A percentile compares a stretch with the other conserved stretches of the same genome.
These are phyloP conservation scores for Sporobolomyces pararoseus DNA, from an alignment of 768 basidiomycete species.

Conservation along the genomic window DNA sequence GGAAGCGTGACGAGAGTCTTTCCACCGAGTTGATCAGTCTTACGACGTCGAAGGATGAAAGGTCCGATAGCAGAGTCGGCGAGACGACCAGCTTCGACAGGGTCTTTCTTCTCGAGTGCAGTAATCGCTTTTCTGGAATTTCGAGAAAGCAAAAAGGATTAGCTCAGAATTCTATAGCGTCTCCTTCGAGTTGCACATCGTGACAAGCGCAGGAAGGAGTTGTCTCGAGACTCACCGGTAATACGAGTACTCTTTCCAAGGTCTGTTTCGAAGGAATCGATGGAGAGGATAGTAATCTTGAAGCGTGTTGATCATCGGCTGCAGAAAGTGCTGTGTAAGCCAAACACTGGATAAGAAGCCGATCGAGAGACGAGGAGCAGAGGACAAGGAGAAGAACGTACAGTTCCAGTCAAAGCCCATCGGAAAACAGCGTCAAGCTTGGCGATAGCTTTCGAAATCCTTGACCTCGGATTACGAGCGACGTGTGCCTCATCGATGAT, in stretches of 20 bases:
- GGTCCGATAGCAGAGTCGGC: conserved; percentile 81
- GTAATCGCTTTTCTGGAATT: conserved; percentile 57
- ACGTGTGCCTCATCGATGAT: conserved; percentile 77
- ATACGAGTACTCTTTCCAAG: background rate
- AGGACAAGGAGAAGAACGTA: too few relatives aligned
- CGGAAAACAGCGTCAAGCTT: conserved; percentile 70
- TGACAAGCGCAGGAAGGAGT: too few relatives aligned
- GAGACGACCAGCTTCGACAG: conserved; percentile 51
- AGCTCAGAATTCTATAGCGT: too few relatives aligned
- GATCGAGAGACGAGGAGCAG: too few relatives aligned
- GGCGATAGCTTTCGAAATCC: conserved; percentile 70
- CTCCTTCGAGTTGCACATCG: too few relatives aligned
- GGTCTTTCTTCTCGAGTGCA: conserved; percentile 61
- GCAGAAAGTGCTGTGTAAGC: too few relatives aligned
- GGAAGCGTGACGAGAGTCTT: conserved; percentile 80
- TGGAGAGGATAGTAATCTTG: conserved; percentile 81
- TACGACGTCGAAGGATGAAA: conserved; percentile 81
- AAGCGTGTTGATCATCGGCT: conserved; percentile 60
- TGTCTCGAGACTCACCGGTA: conserved; percentile 64
- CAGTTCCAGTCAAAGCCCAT: conserved; percentile 80
- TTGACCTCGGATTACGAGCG: conserved; percentile 77
- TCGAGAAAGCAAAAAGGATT: background rate
- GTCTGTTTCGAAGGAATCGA: conserved; percentile 57
- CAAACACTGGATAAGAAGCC: too few relatives aligned
- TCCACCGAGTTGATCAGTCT: conserved; percentile 63